Evolutionary conservation across 2,329 filamentous ascomycete species (phyloP), one percentile per base, ranked within the genome.

Genomic region (Rhinocladiella similis): DNA sequence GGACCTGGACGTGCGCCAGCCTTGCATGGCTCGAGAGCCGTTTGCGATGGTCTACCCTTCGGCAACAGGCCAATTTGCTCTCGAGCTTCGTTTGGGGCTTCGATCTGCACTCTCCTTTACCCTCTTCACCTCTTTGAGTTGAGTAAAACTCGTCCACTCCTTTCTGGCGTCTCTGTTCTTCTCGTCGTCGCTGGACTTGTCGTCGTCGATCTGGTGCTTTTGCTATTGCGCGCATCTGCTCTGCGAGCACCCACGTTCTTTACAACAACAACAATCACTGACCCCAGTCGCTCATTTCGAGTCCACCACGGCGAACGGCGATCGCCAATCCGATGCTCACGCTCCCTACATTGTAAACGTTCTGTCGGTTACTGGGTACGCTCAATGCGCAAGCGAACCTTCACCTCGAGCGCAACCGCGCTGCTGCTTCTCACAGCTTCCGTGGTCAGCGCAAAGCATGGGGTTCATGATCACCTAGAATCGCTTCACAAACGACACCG

Each of bases 401-500:
- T 68, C 52, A 64, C 68, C n/a, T 64, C 66, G 54, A 59, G 67
- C 60, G 67, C 71, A 18, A 67, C 66, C 36, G 69, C 69, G 57
- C 66, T 75, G 47, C 61, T 76, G 42, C 66, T 70, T n/a, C 65
- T 75, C 56, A 61, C 72, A 55, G 69, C 69, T 45, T 64, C 70
- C 19, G 66, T 67, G 42, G 60, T 62, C 35, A 58, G 60, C 25
- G 67, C 65, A 25, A 63, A 67, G 39, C 66, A 67, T 42, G 61
- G 62, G 14, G 41, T 55, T 35, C 66, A 68, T 49, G 60, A 64
- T 10, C 66, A 68, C 20, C 69, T 75, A 51, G 72, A 72, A 29
- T 65, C 68, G 9, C 60, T 53, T 60, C 67, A 65, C 67, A 72
- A 58, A 49, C 67, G 66, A 49, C 70, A 73, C 60, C 72, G 71